phyloP scores from a whole-genome alignment of 441 rosid genomes.

The Syzygium syzygioides region DNA sequence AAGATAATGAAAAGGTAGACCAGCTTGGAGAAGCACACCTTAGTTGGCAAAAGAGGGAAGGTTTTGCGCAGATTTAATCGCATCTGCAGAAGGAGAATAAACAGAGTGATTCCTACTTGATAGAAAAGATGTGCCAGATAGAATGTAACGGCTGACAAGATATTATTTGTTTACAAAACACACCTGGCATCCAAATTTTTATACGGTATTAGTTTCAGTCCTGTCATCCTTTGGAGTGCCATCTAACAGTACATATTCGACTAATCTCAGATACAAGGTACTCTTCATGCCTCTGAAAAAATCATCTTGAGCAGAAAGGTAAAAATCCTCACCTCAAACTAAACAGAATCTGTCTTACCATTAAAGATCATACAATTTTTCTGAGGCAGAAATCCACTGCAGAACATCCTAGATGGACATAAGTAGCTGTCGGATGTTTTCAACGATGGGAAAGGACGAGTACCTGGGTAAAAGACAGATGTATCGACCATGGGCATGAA shows the following conservation, averaged over 20 bases:
- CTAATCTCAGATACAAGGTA: constrained; percentile 56
- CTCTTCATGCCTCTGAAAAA: constrained; percentile 73
- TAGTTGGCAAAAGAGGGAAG: constrained; percentile 82
- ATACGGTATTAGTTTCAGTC: constrained; percentile 70
- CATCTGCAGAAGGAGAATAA: constrained; percentile 44
- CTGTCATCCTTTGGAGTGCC: constrained; percentile 71
- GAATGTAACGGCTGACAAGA: too few species aligned
- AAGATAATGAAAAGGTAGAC: neutral
- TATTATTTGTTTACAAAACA: neutral
- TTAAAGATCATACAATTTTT: too few species aligned
- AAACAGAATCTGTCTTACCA: too few species aligned
- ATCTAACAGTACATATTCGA: constrained; percentile 55
- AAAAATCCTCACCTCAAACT: neutral
- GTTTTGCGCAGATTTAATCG: constrained; percentile 61
- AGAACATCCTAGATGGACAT: too few species aligned
- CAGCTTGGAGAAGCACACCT: constrained; percentile 26
- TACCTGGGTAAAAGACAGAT: constrained; percentile 4
- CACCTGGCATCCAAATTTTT: constrained; percentile 94
- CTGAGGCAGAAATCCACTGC: too few species aligned
- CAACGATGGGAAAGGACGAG: too few species aligned
- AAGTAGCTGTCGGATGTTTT: too few species aligned
- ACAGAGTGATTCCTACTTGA: neutral
- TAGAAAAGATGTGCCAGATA: neutral
- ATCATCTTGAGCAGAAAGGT: constrained; percentile 67
- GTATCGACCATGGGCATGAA: constrained; percentile 62